Evolutionary conservation across 1,139 yeast species (phyloP), one percentile per base, ranked within the genome.

Genomic region (Hyphopichia buzzinii): DNA sequence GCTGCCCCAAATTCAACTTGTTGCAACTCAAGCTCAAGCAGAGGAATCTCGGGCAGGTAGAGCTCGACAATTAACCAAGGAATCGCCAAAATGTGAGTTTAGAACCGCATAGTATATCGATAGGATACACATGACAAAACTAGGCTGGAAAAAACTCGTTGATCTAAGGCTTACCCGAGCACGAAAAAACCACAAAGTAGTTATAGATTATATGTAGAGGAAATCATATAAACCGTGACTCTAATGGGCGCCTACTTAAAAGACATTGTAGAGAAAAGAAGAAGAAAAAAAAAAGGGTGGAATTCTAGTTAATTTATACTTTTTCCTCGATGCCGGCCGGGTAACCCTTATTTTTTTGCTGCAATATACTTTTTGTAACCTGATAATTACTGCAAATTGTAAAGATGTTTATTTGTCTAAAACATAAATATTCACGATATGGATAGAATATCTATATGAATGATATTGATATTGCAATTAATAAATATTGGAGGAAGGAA

Each of bases 161-260:
- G 56, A 62, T 84, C 88, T 84, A 74, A 83, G 92, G 84, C 85
- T 69, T 64, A 84, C 92, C 92, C 92, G 89, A 84, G 94, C 94
- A 84, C 94, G 86, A 77, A 75, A 67, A 49, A 59, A 59, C 61
- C 73, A 66, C 70, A 64, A 36, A 57, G 70, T 59, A 67, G 58
- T 46, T 51, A 60, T 54, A 63, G 77, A 63, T 55, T 69, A 66
- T 66, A 69, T 67, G 79, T 69, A 55, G 77, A 67, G 57, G 68
- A 55, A 57, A 50, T 59, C 74, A 69, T 62, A 64, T 63, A 73
- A 63, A 61, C 81, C 88, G 94, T 84, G 92, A 84, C 94, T 84
- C 94, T 84, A 76, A 77, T 77, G 94, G 94, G 92, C 83, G 90
- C 85, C 94, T 83, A 74, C 64, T 48, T 57, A 77, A 81, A 30